A percentile compares a stretch with the other conserved stretches of the same genome.
Conservation (phyloP, 768 basidiomycete genomes). For the Kwoniella europaea region DNA sequence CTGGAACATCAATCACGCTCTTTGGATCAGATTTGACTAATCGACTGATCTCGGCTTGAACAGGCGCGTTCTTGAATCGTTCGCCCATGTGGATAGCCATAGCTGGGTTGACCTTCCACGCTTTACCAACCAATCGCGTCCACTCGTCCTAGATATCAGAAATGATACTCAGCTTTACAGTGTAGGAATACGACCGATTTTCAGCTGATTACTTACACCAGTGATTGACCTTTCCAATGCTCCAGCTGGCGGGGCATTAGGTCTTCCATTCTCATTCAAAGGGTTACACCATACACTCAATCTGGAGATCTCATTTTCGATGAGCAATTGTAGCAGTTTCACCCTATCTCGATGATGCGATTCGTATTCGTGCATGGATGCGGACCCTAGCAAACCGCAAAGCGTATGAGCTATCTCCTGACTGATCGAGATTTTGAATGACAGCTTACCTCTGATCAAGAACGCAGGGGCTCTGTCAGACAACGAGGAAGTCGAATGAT, state of each 20-base stretch:
- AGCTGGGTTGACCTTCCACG: conserved; percentile 82
- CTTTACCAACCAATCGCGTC: conserved; percentile 70
- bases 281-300: conserved; percentile 91
- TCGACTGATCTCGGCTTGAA: conserved; percentile 74
- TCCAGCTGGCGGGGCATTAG: conserved; percentile 49
- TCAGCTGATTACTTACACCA: conserved; percentile 63
- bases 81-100: conserved; percentile 83
- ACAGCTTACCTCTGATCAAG: conserved; percentile 49
- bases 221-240: conserved; percentile 67
- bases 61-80: conserved; percentile 74
- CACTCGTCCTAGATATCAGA: conserved; percentile 61
- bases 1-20: conserved; percentile 74
- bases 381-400: conserved; percentile 34
- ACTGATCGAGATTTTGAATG: not conserved
- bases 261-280: conserved; percentile 65
- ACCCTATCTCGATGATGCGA: conserved; percentile 71
- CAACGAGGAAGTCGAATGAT: conserved; percentile 51
- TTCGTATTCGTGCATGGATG: conserved; percentile 63
- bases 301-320: conserved; percentile 87
- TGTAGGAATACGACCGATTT: not conserved
- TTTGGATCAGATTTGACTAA: conserved; percentile 75
- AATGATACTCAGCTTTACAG: not conserved
- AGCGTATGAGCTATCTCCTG: not conserved
- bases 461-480: conserved; percentile 43
- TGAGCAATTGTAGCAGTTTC: conserved; percentile 76